phyloP scores from a whole-genome alignment of 345 rosid species.

The Cardamine chenopodiifolia region DNA sequence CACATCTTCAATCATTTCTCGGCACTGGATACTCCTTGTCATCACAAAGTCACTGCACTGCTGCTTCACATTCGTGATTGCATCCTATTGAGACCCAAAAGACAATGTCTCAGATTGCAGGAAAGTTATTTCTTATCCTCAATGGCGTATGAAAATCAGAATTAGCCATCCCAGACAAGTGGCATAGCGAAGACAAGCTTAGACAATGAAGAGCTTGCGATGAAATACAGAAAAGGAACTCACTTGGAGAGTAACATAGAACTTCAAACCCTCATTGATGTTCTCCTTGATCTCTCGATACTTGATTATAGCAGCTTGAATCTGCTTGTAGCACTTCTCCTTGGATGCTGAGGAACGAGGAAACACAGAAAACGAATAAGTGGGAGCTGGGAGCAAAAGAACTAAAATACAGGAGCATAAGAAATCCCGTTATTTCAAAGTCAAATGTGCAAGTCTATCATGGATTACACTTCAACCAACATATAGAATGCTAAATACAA shows the following conservation, averaged over 20 bases:
- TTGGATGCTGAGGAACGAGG: conserved; percentile 66
- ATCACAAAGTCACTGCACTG: conserved; percentile 96
- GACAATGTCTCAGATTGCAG: conserved; percentile 26
- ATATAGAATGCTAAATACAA: conserved; percentile 25
- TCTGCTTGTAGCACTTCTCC: conserved; percentile 90
- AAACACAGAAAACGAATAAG: conserved; percentile 15
- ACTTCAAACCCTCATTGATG: conserved; percentile 92
- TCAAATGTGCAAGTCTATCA: conserved; percentile 16
- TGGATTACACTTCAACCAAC: conserved; percentile 1
- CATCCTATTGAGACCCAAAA: conserved; percentile 63
- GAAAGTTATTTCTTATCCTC: conserved; percentile 10
- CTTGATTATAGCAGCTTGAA: conserved; percentile 85
- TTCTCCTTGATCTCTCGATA: conserved; percentile 95
- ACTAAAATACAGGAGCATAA: conserved; percentile 23
- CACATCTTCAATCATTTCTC: conserved; percentile 96
- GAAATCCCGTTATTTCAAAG: neutral
- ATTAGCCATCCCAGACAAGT: conserved; percentile 16
- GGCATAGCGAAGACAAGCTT: conserved; percentile 16
- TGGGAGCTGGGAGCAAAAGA: conserved; percentile 11
- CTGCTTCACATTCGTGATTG: conserved; percentile 92
- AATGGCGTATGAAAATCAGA: conserved; percentile 9
- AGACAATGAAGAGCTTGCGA: conserved; percentile 17
- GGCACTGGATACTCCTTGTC: conserved; percentile 97
- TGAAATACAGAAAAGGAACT: conserved; percentile 20
- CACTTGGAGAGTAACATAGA: conserved; percentile 97